A percentile compares a stretch with the other conserved stretches of the same genome.
Conservation (phyloP, 768 basidiomycete species). For the Heimioporus sp. region DNA sequence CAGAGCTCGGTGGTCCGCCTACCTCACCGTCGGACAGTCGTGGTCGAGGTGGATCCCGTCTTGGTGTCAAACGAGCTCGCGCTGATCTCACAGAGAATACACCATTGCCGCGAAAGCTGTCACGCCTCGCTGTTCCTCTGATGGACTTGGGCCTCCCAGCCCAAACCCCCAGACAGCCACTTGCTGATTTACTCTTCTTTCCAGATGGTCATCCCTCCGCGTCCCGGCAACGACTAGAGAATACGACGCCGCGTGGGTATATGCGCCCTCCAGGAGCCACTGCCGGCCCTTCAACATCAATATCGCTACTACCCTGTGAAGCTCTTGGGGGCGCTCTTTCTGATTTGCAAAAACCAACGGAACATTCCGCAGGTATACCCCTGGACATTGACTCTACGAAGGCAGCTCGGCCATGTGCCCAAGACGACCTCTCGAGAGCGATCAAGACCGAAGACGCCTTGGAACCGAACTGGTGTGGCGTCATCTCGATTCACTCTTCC, state of each 20-base stretch:
- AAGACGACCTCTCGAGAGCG: slow-evolving; percentile 4
- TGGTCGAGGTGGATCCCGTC: not conserved
- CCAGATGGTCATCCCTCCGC: not conserved
- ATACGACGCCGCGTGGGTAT: slow-evolving; percentile 7
- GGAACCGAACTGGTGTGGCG: not conserved
- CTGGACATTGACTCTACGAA: too few species aligned
- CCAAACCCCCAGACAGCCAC: slow-evolving; percentile 16
- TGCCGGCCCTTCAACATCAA: too few species aligned
- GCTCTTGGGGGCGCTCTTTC: not conserved
- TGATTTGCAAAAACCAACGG: not conserved
- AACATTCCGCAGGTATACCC: too few species aligned
- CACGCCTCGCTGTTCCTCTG: slow-evolving; percentile 7
- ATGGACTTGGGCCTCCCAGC: not conserved
- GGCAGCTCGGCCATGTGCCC: too few species aligned
- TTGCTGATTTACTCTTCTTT: slow-evolving; percentile 15
- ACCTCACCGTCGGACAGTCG: slow-evolving; percentile 15
- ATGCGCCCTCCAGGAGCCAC: not conserved
- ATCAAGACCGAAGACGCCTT: slow-evolving; percentile 19
- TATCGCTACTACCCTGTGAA: not conserved
- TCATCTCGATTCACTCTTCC: slow-evolving; percentile 15
- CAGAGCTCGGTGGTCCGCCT: not conserved
- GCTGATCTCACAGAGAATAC: slow-evolving; percentile 1
- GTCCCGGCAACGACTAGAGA: not conserved
- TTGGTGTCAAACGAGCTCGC: slow-evolving; percentile 11
- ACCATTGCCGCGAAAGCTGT: slow-evolving; percentile 6